phyloP scores from a whole-genome alignment of 192 early-diverging fungal genomes.

The Dissophora globulifera region DNA sequence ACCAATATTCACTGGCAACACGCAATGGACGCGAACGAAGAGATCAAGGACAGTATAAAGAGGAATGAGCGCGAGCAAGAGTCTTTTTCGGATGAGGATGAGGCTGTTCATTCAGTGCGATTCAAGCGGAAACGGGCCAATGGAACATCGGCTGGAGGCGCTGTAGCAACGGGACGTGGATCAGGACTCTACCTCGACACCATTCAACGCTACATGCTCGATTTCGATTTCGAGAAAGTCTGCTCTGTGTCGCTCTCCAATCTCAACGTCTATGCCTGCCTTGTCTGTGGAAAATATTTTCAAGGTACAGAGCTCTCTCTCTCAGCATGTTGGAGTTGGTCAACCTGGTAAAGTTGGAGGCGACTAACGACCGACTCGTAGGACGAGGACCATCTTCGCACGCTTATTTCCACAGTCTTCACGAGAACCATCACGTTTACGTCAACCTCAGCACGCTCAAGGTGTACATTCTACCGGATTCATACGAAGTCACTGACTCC shows the following conservation, averaged over 20 bases:
- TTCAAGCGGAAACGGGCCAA: constrained; percentile 39
- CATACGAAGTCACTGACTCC: constrained; percentile 87
- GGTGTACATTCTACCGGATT: constrained; percentile 93
- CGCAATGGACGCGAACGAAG: constrained; percentile 20
- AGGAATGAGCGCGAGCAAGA: constrained; percentile 32
- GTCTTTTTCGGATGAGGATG: constrained; percentile 34
- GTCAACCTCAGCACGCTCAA: constrained; percentile 89
- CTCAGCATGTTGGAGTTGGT: too few relatives aligned
- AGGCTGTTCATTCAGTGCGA: constrained; percentile 41
- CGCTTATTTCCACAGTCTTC: constrained; percentile 95
- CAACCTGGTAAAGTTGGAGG: too few relatives aligned
- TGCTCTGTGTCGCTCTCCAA: constrained; percentile 95
- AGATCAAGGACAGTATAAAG: constrained; percentile 6
- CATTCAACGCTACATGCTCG: constrained; percentile 85
- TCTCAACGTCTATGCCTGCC: constrained; percentile 94
- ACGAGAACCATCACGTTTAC: constrained; percentile 96
- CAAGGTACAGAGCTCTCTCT: constrained; percentile 68
- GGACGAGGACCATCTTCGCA: constrained; percentile 90
- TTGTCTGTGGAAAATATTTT: constrained; percentile 96
- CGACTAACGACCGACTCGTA: too few relatives aligned
- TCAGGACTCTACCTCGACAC: constrained; percentile 52
- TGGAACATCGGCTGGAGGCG: not conserved
- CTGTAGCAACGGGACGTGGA: constrained; percentile 17
- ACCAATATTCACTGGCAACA: not conserved
- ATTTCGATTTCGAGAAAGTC: constrained; percentile 99